Evolutionary conservation across 1,284 basidiomycete species (phyloP).

Genomic region (Pholiota adiposa): DNA sequence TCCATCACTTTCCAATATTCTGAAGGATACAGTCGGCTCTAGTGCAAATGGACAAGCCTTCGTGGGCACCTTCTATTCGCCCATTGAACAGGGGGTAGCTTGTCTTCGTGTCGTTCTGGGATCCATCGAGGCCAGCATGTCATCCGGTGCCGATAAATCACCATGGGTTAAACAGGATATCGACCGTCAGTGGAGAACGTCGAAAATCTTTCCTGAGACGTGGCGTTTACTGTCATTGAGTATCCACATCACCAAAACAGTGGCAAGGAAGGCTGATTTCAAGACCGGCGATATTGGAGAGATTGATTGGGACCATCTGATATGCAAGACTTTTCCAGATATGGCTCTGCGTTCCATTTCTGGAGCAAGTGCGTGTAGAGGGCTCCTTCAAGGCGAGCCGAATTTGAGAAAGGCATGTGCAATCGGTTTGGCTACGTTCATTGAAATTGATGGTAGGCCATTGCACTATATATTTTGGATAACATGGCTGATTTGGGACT

Average conservation of each 20-base stretch:
- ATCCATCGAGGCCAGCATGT: neutral
- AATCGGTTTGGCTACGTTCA: neutral
- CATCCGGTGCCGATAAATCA: neutral
- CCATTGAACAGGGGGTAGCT: neutral
- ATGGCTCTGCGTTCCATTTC: neutral
- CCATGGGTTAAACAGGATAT: neutral
- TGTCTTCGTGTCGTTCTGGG: neutral
- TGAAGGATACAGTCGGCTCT: neutral
- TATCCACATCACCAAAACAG: neutral
- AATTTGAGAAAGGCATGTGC: neutral
- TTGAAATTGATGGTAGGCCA: neutral
- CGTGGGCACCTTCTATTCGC: neutral
- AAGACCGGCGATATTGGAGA: neutral
- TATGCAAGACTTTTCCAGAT: neutral
- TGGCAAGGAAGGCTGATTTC: neutral
- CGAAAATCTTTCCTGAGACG: neutral
- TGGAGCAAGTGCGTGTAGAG: neutral
- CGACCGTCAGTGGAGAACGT: neutral
- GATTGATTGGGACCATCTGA: neutral
- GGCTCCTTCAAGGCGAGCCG: neutral
- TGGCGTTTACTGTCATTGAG: neutral
- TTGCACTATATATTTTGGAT: neutral
- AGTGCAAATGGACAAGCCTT: neutral
- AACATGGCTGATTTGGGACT: neutral
- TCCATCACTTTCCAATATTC: neutral